Base-by-base conservation (phyloP, 2,329 filamentous ascomycete species). In the Arthrobotrys entomopaga region DNA sequence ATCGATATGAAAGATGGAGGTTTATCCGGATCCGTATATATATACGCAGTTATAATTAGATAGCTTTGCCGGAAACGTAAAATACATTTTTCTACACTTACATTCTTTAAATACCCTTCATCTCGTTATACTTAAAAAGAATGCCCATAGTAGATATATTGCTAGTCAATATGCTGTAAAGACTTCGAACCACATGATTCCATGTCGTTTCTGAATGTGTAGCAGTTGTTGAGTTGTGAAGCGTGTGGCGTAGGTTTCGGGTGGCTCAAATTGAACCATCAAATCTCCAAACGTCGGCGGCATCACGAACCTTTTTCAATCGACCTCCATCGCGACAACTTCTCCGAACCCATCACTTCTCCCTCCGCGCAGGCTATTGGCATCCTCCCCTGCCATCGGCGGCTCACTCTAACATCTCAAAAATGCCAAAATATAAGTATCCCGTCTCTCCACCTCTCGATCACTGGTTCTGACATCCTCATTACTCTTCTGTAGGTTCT, bases 351-450 rank as follows among this genome's bases (percentile, higher is more conserved):
- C 11, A 11, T 22, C 19, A 26, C 56, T 10, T 24, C 24, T 8
- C 34, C 22, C 43, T 16, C 43, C 6, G n/a, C 24, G 10, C 38
- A 22, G 10, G 56, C 24, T 43, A 42, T 56, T 22, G 58, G 65
- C 26, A 19, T 26, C 34, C 22, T 64, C 50, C 29, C 48, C 52
- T 49, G 52, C 49, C 43, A 38, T 34, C 38, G 58, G 46, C 57
- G 38, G 49, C 46, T 26, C 29, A 19, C 20, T 49, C 15, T 29
- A 11, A 48, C 24, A 22, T 38, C 22, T 53, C 85, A 91, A n/a
- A 86, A 77, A 94, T 95, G 91, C 91, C 91, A 72, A 94, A 94
- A 87, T 95, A 92, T 94, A 87, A 87, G 90, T 86, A 34, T 19
- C 26, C 72, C 76, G 24, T 50, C 57, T 52, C 75, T 72, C 75